A percentile compares a stretch with the other conserved stretches of the same genome.
Conservation (phyloP, 441 rosid genomes). For the Erodium moschatum region DNA sequence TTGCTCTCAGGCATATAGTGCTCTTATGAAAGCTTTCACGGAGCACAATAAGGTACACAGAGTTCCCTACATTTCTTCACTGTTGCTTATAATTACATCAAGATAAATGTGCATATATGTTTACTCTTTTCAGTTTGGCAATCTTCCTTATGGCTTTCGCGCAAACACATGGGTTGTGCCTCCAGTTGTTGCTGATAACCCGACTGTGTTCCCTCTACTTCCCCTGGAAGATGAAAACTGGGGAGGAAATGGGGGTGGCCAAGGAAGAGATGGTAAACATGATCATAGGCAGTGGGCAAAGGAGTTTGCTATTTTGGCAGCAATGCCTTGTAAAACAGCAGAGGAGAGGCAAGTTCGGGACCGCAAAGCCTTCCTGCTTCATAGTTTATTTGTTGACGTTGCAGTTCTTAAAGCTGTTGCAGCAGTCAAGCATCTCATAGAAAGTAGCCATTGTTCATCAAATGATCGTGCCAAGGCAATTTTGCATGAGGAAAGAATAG, state of each 20-base stretch:
- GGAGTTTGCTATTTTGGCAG: conserved; percentile 66
- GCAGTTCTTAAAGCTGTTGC: conserved; percentile 59
- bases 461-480: conserved; percentile 29
- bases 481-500: conserved; percentile 43
- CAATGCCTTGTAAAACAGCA: conserved; percentile 73
- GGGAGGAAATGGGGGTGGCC: conserved; percentile 75
- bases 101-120: conserved; percentile 2
- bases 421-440: conserved; percentile 38
- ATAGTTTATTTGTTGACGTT: conserved; percentile 59
- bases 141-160: conserved; percentile 71
- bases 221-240: conserved; percentile 70
- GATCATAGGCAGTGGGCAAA: conserved; percentile 57
- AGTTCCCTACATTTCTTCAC: conserved; percentile 12
- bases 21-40: conserved; percentile 63
- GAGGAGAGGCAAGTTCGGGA: conserved; percentile 83
- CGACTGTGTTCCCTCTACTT: conserved; percentile 49
- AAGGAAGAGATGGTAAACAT: conserved; percentile 47
- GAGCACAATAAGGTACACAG: conserved; percentile 59
- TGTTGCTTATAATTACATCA: conserved; percentile 13
- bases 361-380: conserved; percentile 66
- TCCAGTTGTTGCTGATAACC: conserved; percentile 59
- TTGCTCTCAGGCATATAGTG: conserved; percentile 56
- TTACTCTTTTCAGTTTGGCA: conserved; percentile 53
- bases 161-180: conserved; percentile 81
- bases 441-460: conserved; percentile 28